phyloP scores from a whole-genome alignment of 768 basidiomycete species.

The Suillus tomentosus region DNA sequence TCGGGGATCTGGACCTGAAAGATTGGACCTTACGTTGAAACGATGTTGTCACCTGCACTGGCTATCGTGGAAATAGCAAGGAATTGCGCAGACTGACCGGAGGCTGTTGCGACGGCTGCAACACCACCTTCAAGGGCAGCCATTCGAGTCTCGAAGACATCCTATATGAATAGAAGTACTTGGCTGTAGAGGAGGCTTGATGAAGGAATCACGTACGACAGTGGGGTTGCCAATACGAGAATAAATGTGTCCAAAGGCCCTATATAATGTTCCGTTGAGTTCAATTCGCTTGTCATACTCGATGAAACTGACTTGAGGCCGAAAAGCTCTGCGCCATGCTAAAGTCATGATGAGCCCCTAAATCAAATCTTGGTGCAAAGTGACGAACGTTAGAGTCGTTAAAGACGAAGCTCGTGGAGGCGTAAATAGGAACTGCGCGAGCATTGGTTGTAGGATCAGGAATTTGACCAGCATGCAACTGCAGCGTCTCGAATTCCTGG shows the following conservation, averaged over 20 bases:
- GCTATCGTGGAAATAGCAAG: constrained; percentile 57
- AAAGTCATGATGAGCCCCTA: constrained; percentile 12
- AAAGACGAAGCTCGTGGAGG: constrained; percentile 57
- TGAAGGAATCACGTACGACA: constrained; percentile 39
- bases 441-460: constrained; percentile 57
- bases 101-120: constrained; percentile 57
- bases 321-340: constrained; percentile 60
- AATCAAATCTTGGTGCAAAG: background rate
- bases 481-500: constrained; percentile 62
- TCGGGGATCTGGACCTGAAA: too few relatives aligned
- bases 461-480: constrained; percentile 62
- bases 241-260: constrained; percentile 51
- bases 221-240: constrained; percentile 60
- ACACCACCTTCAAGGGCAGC: constrained; percentile 64
- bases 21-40: constrained; percentile 47
- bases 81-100: constrained; percentile 66
- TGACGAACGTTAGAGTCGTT: constrained; percentile 48
- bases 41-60: constrained; percentile 62
- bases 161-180: constrained; percentile 33
- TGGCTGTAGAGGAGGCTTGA: too few relatives aligned
- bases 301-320: constrained; percentile 37
- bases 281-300: background rate
- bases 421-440: constrained; percentile 65
- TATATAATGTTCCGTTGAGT: constrained; percentile 15
- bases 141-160: constrained; percentile 67